phyloP scores from a whole-genome alignment of 192 early-diverging fungal species.

The Fimicolochytrium jonesii region DNA sequence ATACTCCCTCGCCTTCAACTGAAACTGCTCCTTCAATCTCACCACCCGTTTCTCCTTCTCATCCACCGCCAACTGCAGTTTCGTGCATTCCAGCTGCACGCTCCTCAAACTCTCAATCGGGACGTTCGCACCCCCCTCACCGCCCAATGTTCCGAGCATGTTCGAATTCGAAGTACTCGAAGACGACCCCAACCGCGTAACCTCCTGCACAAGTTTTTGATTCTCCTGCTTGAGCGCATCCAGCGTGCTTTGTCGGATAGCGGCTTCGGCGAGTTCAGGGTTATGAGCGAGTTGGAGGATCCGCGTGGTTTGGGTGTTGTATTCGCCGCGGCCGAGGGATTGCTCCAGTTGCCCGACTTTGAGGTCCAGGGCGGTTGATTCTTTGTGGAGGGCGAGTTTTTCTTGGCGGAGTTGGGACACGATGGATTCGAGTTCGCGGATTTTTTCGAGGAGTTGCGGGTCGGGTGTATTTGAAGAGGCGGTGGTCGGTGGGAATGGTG shows the following conservation, averaged over 20 bases:
- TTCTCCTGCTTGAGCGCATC: conserved; percentile 69
- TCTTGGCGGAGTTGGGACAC: conserved; percentile 2
- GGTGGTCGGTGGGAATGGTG: not conserved
- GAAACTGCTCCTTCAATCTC: conserved; percentile 67
- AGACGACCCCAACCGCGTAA: no score
- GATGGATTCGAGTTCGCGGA: not conserved
- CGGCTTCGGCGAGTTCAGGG: conserved; percentile 62
- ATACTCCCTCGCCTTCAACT: conserved; percentile 65
- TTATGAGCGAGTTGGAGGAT: conserved; percentile 74
- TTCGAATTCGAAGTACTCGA: no score
- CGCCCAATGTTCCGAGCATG: no score
- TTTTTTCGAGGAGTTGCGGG: not conserved
- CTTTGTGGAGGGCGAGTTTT: conserved; percentile 19
- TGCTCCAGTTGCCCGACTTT: conserved; percentile 58
- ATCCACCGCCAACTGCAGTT: conserved; percentile 48
- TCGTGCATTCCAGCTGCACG: conserved; percentile 53
- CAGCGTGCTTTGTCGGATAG: conserved; percentile 66
- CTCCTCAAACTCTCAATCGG: conserved; percentile 55
- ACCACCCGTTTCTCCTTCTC: conserved; percentile 63
- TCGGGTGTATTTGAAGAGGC: not conserved
- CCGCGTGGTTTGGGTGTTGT: conserved; percentile 54
- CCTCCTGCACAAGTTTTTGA: conserved; percentile 42
- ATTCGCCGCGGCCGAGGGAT: conserved; percentile 61
- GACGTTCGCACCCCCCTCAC: no score
- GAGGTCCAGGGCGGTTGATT: conserved; percentile 39